Evolutionary conservation across 306 rosid genomes (phyloP), one percentile per base, ranked within the genome.

Genomic region (Abrus pulchellus): DNA sequence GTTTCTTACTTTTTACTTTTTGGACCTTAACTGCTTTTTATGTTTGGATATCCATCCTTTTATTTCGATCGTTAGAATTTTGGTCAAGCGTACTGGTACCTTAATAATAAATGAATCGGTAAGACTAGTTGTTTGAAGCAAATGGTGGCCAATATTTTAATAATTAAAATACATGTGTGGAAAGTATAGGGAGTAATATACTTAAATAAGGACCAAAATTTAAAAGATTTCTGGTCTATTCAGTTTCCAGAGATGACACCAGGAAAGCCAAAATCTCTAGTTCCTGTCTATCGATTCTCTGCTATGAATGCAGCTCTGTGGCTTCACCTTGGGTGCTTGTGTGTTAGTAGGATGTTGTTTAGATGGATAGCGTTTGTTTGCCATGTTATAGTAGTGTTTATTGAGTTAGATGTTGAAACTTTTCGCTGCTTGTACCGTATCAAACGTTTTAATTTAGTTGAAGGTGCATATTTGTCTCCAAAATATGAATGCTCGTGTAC

Each of bases 161-260:
- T 53, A 56, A 53, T 66, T 67, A 47, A 67, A 67, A 41, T 67
- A 41, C 72, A 7, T 29, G 65, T 28, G 27, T 55, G 64, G 30
- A 64, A 64, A 50, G 43, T 49, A 27, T 43, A 55, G 38, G 76
- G 49, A 34, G 29, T 67, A 53, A 67, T 55, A 33, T 47, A 2
- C 6, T 48, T 33, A 48, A 43, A 2, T 12, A 33, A 55, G 45
- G 80, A 41, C 68, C 50, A 62, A 76, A 48, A 54, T 32, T 78
- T 9, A 30, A 30, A 41, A 29, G 70, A 69, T 67, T 80, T 60
- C 32, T 43, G 56, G 65, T 84, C 52, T 74, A 75, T 56, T 61
- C 82, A 78, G 72, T 66, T 67, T 71, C 80, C 84, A 68, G 72
- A 75, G 78, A 81, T 72, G 83, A 66, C 78, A 49, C 78, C 63